Evolutionary conservation across 345 rosid species (phyloP).

Genomic region (Camelina hispida): DNA sequence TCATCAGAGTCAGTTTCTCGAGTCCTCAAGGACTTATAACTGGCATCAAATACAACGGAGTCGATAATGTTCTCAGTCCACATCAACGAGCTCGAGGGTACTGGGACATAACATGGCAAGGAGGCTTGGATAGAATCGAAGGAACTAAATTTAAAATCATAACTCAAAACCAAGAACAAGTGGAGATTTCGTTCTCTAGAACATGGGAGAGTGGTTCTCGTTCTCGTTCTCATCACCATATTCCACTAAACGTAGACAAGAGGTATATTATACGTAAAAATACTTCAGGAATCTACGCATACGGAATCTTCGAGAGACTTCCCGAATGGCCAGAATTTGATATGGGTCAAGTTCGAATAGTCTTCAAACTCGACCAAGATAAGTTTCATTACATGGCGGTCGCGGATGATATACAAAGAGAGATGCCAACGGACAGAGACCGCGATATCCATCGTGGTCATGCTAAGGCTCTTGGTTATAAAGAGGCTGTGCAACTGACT

Average conservation of each 20-base stretch:
- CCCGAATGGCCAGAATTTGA: constrained; percentile 74
- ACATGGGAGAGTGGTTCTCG: constrained; percentile 43
- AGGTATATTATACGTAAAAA: constrained; percentile 66
- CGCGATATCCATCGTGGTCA: constrained; percentile 55
- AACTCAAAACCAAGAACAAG: constrained; percentile 58
- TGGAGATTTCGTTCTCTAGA: constrained; percentile 64
- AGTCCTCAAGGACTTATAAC: constrained; percentile 61
- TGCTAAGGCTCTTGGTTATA: constrained; percentile 52
- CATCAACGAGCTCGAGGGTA: constrained; percentile 35
- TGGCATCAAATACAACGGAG: constrained; percentile 61
- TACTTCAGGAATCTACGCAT: constrained; percentile 72
- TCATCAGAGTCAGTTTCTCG: constrained; percentile 61
- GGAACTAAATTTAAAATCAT: constrained; percentile 54
- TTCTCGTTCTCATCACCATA: constrained; percentile 18
- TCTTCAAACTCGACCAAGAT: constrained; percentile 75
- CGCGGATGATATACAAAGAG: constrained; percentile 67
- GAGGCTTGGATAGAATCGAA: constrained; percentile 43
- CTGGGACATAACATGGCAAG: constrained; percentile 44
- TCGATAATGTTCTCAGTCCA: constrained; percentile 64
- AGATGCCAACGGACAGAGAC: constrained; percentile 82
- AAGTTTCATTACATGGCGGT: constrained; percentile 80
- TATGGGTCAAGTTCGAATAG: constrained; percentile 69
- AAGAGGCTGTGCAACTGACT: constrained; percentile 72
- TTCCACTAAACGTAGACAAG: constrained; percentile 64
- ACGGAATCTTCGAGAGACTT: constrained; percentile 79